These are phyloP conservation scores for Neospermospora avenae DNA, from an alignment of 2,329 filamentous ascomycete genomes.

Conservation along the genomic window DNA sequence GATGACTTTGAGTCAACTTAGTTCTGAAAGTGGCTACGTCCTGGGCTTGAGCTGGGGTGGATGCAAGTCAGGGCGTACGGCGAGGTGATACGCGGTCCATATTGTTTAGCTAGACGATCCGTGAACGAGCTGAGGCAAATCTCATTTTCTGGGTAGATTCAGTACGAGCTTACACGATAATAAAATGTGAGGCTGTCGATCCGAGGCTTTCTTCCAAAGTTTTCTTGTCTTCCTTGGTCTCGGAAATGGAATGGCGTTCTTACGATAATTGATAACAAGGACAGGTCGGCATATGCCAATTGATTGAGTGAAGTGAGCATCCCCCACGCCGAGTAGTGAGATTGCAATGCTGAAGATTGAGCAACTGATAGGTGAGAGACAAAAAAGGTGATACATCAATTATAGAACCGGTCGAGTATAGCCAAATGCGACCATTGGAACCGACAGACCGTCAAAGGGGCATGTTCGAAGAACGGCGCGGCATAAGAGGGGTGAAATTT, in stretches of 20 bases:
- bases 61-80: background rate
- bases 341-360: slow-evolving; percentile 7
- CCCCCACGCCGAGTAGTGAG: slow-evolving; percentile 13
- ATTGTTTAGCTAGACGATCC: background rate
- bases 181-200: slow-evolving; percentile 20
- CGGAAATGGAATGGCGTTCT: background rate
- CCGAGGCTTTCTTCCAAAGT: background rate
- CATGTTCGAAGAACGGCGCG: background rate
- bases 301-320: background rate
- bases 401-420: background rate
- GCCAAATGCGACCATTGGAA: background rate
- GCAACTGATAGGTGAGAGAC: slow-evolving; percentile 10
- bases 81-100: background rate
- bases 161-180: background rate
- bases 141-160: background rate
- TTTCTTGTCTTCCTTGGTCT: background rate
- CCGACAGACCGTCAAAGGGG: background rate
- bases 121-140: background rate
- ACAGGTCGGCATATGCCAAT: background rate
- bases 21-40: slow-evolving; percentile 3
- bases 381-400: slow-evolving; percentile 15
- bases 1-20: background rate
- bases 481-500: background rate
- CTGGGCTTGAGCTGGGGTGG: background rate
- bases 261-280: slow-evolving; percentile 9